phyloP scores from a whole-genome alignment of 441 rosid genomes.

The Adansonia madagascariensis region DNA sequence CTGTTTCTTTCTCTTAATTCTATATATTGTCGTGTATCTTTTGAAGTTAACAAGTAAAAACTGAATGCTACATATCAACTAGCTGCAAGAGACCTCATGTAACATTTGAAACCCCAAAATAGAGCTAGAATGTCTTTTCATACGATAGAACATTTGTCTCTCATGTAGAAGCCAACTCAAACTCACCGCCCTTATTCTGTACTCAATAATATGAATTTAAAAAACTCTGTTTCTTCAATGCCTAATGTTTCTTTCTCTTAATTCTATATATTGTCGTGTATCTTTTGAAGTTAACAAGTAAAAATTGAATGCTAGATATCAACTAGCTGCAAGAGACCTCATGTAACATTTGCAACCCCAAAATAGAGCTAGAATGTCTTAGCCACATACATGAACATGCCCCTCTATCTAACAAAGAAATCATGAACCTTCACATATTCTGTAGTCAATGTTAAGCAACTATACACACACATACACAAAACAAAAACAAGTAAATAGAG shows the following conservation, averaged over 20 bases:
- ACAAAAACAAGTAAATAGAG: not conserved
- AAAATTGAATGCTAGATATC: not conserved
- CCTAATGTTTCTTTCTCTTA: not conserved
- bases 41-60: not conserved
- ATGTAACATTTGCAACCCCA: not conserved
- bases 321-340: not conserved
- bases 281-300: not conserved
- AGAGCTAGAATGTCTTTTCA: not conserved
- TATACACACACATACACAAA: not conserved
- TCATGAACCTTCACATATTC: not conserved
- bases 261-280: not conserved
- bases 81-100: not conserved
- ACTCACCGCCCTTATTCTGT: not conserved
- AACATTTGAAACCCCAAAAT: not conserved
- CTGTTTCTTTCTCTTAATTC: not conserved
- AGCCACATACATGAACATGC: too few species aligned
- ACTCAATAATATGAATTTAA: not conserved
- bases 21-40: not conserved
- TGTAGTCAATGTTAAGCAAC: slow-evolving; percentile 4
- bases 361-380: not conserved
- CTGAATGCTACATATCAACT: not conserved
- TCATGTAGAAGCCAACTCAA: not conserved
- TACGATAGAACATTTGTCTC: not conserved
- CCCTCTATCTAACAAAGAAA: not conserved
- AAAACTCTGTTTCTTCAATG: not conserved